Percentiles rank a stretch among this genome's conserved stretches.
phyloP scores from a whole-genome alignment of 2,329 filamentous ascomycete genomes.

The Cadophora luteo-olivacea region DNA sequence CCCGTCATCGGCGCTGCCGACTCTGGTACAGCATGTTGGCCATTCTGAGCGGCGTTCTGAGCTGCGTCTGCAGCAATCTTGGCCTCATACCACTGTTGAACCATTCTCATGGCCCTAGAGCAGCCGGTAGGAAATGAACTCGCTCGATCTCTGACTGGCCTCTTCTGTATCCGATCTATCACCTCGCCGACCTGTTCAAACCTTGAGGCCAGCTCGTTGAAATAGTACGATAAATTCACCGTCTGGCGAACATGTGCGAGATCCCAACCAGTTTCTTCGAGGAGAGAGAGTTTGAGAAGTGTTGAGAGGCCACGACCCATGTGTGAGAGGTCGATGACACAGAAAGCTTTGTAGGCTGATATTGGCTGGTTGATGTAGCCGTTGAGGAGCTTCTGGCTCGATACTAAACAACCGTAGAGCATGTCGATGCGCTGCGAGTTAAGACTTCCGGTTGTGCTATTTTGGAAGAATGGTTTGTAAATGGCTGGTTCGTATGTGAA shows the following conservation, averaged over 20 bases:
- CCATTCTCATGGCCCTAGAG: slow-evolving; percentile 24
- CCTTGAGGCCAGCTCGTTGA: slow-evolving; percentile 27
- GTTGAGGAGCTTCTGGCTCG: slow-evolving; percentile 28
- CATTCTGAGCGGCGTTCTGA: background rate
- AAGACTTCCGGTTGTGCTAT: background rate
- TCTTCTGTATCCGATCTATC: slow-evolving; percentile 28
- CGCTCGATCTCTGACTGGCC: slow-evolving; percentile 16
- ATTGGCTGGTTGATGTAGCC: slow-evolving; percentile 23
- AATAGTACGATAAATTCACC: slow-evolving; percentile 41
- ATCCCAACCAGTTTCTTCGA: slow-evolving; percentile 50
- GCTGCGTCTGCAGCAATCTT: slow-evolving; percentile 18
- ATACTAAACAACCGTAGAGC: slow-evolving; percentile 31
- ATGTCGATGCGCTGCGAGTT: slow-evolving; percentile 34
- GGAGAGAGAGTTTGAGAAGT: slow-evolving; percentile 47
- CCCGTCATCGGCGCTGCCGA: background rate
- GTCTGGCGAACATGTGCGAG: slow-evolving; percentile 46
- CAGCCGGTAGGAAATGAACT: slow-evolving; percentile 28
- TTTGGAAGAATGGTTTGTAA: slow-evolving; percentile 25
- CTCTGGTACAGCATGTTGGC: slow-evolving; percentile 12
- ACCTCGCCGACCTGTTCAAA: slow-evolving; percentile 29
- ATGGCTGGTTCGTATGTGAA: slow-evolving; percentile 32
- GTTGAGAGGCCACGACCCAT: slow-evolving; percentile 47
- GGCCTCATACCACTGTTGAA: slow-evolving; percentile 32
- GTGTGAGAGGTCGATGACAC: slow-evolving; percentile 39
- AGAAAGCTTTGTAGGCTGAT: slow-evolving; percentile 18